Base-by-base conservation (phyloP, 225 moss, liverwort and hornwort genomes). In the Polytrichum formosum region DNA sequence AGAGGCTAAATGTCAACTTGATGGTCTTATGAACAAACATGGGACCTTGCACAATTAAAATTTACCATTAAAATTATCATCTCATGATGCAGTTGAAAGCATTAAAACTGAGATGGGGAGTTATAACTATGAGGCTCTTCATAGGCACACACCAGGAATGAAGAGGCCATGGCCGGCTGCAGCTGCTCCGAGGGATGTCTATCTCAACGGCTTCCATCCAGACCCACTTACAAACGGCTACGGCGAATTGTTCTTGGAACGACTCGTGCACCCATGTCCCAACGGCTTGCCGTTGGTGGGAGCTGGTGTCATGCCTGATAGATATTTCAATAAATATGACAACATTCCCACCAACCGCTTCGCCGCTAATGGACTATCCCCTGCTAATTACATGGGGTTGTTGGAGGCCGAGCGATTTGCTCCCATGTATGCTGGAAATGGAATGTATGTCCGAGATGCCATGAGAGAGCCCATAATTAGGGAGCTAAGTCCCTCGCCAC, bases 121-220 rank as follows among this genome's bases (percentile, higher is more conserved):
- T 33, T 66, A 66, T 22, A 66, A 66, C 33, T 66, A 66, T 10
- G 66, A 66, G 37, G 66, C 66, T 31, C 21, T 66, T 30, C 33
- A 66, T 22, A 33, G 66, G 37, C n/a, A 66, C 33, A 66, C 66
- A 22, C 58, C 6, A 0, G 66, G 66, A 33, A 20, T 66, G 33
- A 66, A 66, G 33, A 66, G 66, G 33, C 18, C 66, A 30, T 31
- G 66, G 66, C 23, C 21, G 58, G 23, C 16, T 2, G 4, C 16
- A 16, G 13, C 16, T 10, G 46, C 46, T 46, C 46, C 23, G 21
- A 58, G 58, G n/a, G n/a, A 58, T 4, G 16, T 20, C 16, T 58
- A 22, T 9, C 58, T 58, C 58, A 58, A 58, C 7, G 58, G 23
- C 21, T 23, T 23, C 23, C 23, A 23, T 22, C 58, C 20, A 1